Evolutionary conservation across 179 eudicot species (phyloP), one percentile per base, ranked within the genome.

Genomic region (Nepenthes alata): DNA sequence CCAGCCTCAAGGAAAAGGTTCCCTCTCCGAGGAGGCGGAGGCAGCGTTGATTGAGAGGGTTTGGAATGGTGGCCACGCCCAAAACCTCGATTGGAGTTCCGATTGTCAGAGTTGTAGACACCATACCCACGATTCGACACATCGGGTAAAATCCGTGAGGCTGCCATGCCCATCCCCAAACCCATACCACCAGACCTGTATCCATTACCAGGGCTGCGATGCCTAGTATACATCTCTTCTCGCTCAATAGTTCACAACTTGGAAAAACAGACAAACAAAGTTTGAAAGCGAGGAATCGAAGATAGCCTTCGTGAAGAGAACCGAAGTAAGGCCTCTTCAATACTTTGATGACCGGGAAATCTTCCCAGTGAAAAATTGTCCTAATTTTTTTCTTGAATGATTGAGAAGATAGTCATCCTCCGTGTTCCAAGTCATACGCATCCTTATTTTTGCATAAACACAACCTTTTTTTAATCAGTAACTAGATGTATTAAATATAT

Each of bases 1-100:
- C 99, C 99, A 12, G 99, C 99, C 78, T 94, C 99, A 52, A 84
- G 47, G 55, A 94, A 87, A 60, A 90, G 68, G 63, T 90, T 88
- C n/a, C 83, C 66, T 59, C 67, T 76, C 16, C 78, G 83, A 34
- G 68, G 2, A 2, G 72, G 68, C 49, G 60, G 75, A 5, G 74
- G 73, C 2, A 77, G 68, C 1, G 74, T 73, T 11, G 73, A 61
- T 52, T 75, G 83, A 52, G 58, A 73, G 4, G 78, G 74, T 75
- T 68, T 89, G 35, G 79, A 77, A 25, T 25, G 25, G 57, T 65
- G 70, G 36, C 90, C 86, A 48, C 97, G 89, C 48, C 88, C 89
- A 77, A 70, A 77, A 53, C 90, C 81, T 62, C 86, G 91, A 67
- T 66, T 83, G 35, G 76, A 75, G 63, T 66, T 75, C 49, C 96